phyloP scores from a whole-genome alignment of 1,284 basidiomycete species.

The Sutorius eximius region DNA sequence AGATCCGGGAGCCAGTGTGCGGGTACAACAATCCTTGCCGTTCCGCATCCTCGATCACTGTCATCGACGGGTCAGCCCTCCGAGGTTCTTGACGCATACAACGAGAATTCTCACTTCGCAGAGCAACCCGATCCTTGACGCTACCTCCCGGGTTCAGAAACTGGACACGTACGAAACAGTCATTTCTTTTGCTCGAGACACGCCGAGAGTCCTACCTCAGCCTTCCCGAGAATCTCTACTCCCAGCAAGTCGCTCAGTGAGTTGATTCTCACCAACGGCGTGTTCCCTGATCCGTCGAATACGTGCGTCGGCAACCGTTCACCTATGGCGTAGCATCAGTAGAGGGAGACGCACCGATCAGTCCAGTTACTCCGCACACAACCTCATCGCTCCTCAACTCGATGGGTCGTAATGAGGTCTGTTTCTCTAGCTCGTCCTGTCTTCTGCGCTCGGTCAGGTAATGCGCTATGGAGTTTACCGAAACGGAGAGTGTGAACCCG shows the following conservation, averaged over 20 bases:
- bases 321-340: background rate
- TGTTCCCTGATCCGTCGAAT: constrained; percentile 70
- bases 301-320: background rate
- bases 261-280: constrained; percentile 89
- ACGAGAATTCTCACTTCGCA: constrained; percentile 61
- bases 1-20: constrained; percentile 89
- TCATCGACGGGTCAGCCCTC: background rate
- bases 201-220: constrained; percentile 60
- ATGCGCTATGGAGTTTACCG: constrained; percentile 57
- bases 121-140: constrained; percentile 94
- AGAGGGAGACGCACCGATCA: constrained; percentile 65
- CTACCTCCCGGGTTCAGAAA: constrained; percentile 97
- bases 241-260: constrained; percentile 89
- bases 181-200: background rate
- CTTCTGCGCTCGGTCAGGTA: constrained; percentile 47
- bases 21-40: constrained; percentile 80
- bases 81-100: background rate
- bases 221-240: constrained; percentile 95
- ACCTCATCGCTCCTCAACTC: constrained; percentile 76
- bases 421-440: constrained; percentile 29
- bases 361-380: constrained; percentile 71
- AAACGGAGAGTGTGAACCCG: constrained; percentile 69
- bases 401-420: constrained; percentile 62
- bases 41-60: constrained; percentile 95
- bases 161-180: constrained; percentile 39